Conservation (phyloP, 2,329 filamentous ascomycete genomes). For the Penicillium sp. region DNA sequence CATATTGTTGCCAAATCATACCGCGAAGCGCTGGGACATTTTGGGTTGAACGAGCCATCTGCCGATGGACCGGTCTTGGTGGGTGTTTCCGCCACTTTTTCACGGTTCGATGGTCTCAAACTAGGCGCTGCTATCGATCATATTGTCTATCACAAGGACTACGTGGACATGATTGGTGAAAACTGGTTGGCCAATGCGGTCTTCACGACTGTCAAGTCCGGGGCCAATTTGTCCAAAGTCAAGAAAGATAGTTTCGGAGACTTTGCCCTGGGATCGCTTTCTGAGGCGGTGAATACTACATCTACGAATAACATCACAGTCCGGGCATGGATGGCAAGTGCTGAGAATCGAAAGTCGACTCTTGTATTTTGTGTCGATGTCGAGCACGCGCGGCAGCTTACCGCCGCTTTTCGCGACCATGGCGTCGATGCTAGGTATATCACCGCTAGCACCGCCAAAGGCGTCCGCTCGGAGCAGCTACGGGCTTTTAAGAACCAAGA, state of each 20-base stretch:
- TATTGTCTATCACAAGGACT: slow-evolving; percentile 91
- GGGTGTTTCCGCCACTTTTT: slow-evolving; percentile 81
- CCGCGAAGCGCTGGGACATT: slow-evolving; percentile 71
- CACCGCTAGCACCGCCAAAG: slow-evolving; percentile 73
- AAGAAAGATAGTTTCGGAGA: slow-evolving; percentile 67
- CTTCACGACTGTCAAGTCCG: slow-evolving; percentile 87
- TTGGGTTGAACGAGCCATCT: slow-evolving; percentile 61
- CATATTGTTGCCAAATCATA: slow-evolving; percentile 89
- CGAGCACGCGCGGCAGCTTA: slow-evolving; percentile 73
- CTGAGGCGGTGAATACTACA: slow-evolving; percentile 75
- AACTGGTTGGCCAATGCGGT: slow-evolving; percentile 90
- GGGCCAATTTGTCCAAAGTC: slow-evolving; percentile 73
- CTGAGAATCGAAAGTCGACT: slow-evolving; percentile 72
- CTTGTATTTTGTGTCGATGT: slow-evolving; percentile 93
- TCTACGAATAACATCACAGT: slow-evolving; percentile 81
- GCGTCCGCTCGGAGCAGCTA: slow-evolving; percentile 67
- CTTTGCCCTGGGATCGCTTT: slow-evolving; percentile 75
- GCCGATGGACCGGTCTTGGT: slow-evolving; percentile 65
- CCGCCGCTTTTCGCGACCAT: slow-evolving; percentile 69
- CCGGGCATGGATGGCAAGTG: slow-evolving; percentile 79
- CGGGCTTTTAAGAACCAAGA: slow-evolving; percentile 72
- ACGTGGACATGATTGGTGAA: slow-evolving; percentile 77
- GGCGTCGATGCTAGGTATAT: slow-evolving; percentile 83
- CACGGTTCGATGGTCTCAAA: slow-evolving; percentile 77
- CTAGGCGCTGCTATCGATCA: slow-evolving; percentile 86